Evolutionary conservation across 2,329 filamentous ascomycete genomes (phyloP), one percentile per base, ranked within the genome.

Genomic region (Chrysoporthe puriensis): DNA sequence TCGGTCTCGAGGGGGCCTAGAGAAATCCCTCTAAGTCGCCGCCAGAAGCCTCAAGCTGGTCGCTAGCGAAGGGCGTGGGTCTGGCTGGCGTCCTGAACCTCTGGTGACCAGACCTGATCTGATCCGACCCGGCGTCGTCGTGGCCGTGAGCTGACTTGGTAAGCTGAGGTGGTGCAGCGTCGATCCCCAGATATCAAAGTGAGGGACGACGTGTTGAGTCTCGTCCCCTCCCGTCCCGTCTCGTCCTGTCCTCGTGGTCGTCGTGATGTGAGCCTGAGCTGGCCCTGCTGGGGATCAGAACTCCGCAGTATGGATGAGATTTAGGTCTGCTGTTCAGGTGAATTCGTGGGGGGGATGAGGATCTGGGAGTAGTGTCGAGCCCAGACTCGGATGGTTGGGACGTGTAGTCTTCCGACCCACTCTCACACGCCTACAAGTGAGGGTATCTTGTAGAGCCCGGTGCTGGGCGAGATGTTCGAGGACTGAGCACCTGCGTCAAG

Each of bases 251-350:
- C 40, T 60, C 42, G 57, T 60, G 36, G 40, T 44, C 57, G 57
- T 60, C 57, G 57, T 60, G 54, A 57, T 57, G 54, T 57, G 54
- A 40, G 34, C 54, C 54, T 36, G 7, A 36, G 16, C 52, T 57
- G 52, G 32, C 26, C 32, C 14, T 18, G 54, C 32, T 6, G 54
- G 18, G 32, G 54, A 52, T 5, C 14, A 26, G 21, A 52, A 32
- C 9, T 52, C 32, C 50, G 50, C 13, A 54, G 26, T 32, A 16
- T 16, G 48, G 26, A 54, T 32, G 13, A 16, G 50, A 26, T 3
- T 26, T 4, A 21, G 21, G 26, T 52, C 48, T 52, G 48, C 21
- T 11, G n/a, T 11, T 13, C 14, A 9, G 48, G 48, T 52, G 1
- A 52, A 6, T 8, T 26, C 48, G 48, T 52, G 2, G 32, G 11